phyloP scores from a whole-genome alignment of 495 filamentous ascomycete species.

The Geopyxis carbonaria region DNA sequence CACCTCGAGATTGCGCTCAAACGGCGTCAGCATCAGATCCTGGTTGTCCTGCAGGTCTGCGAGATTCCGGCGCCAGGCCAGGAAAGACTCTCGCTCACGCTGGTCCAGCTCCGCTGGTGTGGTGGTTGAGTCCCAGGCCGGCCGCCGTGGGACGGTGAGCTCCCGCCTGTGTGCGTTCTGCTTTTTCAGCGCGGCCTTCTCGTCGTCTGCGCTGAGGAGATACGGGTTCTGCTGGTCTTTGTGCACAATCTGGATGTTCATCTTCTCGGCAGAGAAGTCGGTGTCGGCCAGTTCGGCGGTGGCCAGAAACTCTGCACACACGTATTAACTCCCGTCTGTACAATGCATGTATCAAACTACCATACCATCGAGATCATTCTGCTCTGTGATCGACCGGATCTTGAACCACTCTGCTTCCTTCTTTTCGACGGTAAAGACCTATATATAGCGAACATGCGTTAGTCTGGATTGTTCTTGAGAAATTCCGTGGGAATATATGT shows the following conservation, averaged over 20 bases:
- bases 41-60: conserved; percentile 85
- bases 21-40: conserved; percentile 93
- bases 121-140: conserved; percentile 70
- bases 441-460: conserved; percentile 1
- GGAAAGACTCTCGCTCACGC: conserved; percentile 60
- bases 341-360: conserved; percentile 6
- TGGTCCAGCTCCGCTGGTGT: conserved; percentile 65
- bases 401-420: conserved; percentile 77
- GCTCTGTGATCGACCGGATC: conserved; percentile 97
- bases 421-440: conserved; percentile 27
- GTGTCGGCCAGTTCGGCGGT: conserved; percentile 93
- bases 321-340: background rate
- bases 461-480: no score
- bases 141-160: conserved; percentile 79
- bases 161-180: conserved; percentile 58
- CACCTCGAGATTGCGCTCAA: conserved; percentile 93
- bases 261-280: conserved; percentile 97
- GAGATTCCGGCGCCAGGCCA: conserved; percentile 78
- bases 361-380: conserved; percentile 73
- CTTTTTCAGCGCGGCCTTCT: conserved; percentile 57
- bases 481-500: no score
- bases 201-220: conserved; percentile 73
- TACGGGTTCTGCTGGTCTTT: conserved; percentile 89
- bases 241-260: conserved; percentile 97
- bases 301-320: conserved; percentile 42